Evolutionary conservation across 371 early-diverging fungal genomes (phyloP).

Genomic region (Haplosporangium sp.): DNA sequence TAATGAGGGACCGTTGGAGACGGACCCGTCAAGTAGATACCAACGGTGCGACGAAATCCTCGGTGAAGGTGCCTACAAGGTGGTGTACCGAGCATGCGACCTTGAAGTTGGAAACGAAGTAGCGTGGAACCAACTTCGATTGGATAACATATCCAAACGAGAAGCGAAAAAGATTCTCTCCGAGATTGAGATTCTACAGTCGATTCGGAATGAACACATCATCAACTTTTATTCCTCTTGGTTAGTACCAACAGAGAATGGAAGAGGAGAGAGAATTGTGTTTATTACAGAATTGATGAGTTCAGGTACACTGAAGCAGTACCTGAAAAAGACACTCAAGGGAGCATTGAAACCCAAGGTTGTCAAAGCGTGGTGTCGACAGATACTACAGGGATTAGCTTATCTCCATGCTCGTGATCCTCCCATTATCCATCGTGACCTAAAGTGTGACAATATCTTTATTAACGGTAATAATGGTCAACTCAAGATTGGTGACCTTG

Average conservation of each 20-base stretch:
- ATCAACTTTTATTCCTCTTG: slow-evolving; percentile 84
- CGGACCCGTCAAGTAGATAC: slow-evolving; percentile 79
- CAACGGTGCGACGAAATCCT: slow-evolving; percentile 74
- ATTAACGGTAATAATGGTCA: slow-evolving; percentile 91
- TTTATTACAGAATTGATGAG: slow-evolving; percentile 97
- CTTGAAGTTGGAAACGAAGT: slow-evolving; percentile 91
- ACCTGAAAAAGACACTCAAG: slow-evolving; percentile 78
- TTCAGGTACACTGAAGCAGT: slow-evolving; percentile 86
- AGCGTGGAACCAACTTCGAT: slow-evolving; percentile 88
- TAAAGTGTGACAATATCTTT: slow-evolving; percentile 90
- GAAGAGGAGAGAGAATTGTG: slow-evolving; percentile 79
- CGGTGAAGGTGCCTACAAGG: slow-evolving; percentile 90
- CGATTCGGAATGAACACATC: slow-evolving; percentile 90
- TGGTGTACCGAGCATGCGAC: slow-evolving; percentile 90
- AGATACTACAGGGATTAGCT: slow-evolving; percentile 83
- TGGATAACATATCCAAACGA: slow-evolving; percentile 67
- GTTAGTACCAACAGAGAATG: slow-evolving; percentile 63
- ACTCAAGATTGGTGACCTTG: slow-evolving; percentile 94
- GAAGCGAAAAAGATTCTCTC: slow-evolving; percentile 68
- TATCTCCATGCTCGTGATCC: slow-evolving; percentile 86
- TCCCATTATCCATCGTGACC: slow-evolving; percentile 91
- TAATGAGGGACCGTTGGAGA: slow-evolving; percentile 65
- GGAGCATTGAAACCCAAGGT: slow-evolving; percentile 80
- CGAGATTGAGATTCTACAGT: slow-evolving; percentile 79
- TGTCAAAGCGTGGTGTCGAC: slow-evolving; percentile 83